Percentiles rank a stretch among this genome's conserved stretches.
These are phyloP conservation scores for Ilyonectria destructans DNA, from an alignment of 2,329 filamentous ascomycete genomes.

Conservation along the genomic window DNA sequence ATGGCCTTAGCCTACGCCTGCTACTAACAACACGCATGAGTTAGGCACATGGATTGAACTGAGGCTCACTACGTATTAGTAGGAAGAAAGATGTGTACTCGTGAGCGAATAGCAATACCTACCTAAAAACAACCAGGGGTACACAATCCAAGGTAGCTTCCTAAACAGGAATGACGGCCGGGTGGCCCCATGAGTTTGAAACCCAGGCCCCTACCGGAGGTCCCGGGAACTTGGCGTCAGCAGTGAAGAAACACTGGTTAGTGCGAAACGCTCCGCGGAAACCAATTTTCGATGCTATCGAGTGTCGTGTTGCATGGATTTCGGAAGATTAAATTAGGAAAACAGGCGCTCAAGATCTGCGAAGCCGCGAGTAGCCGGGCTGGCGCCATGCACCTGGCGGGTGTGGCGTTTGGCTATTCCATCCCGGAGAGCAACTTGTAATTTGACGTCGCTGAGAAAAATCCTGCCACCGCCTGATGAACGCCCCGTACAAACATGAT, in stretches of 20 bases:
- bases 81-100: no score
- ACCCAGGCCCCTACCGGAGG: not conserved
- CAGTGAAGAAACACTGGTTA: not conserved
- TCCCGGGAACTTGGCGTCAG: not conserved
- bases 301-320: not conserved
- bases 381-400: not conserved
- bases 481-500: not conserved
- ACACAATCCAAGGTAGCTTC: not conserved
- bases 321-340: not conserved
- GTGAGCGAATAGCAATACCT: no score
- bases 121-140: no score
- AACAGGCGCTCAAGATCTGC: not conserved
- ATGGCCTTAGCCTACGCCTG: no score
- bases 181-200: not conserved
- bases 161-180: not conserved
- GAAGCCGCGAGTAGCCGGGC: conserved; percentile 19
- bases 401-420: conserved; percentile 12
- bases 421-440: conserved; percentile 11
- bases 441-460: conserved; percentile 14
- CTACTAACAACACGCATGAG: no score
- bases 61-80: no score
- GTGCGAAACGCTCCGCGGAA: not conserved
- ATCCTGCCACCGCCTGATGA: not conserved
- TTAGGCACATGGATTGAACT: no score
- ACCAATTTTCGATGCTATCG: not conserved